These are phyloP conservation scores for Hyaloscypha finlandica DNA, from an alignment of 495 filamentous ascomycete genomes.

Conservation along the genomic window DNA sequence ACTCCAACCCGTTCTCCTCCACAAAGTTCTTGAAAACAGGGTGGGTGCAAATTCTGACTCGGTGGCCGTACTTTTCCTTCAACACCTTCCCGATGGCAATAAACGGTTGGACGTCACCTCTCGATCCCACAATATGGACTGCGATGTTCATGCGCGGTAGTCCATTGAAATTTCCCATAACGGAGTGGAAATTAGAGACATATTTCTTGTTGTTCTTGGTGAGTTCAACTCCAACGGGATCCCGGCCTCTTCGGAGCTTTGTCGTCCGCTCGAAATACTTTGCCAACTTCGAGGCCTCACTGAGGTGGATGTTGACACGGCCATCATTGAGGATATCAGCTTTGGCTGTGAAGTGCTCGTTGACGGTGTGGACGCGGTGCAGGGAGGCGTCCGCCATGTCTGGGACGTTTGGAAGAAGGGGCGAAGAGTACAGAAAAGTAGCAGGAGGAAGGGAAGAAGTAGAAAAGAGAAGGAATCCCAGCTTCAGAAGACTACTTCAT, in stretches of 20 bases:
- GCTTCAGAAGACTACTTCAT: neutral
- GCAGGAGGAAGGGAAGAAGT: neutral
- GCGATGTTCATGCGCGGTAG: constrained; percentile 64
- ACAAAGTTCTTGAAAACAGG: constrained; percentile 70
- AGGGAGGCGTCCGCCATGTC: neutral
- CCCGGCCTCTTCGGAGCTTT: neutral
- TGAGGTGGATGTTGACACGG: constrained; percentile 18
- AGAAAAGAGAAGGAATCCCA: neutral
- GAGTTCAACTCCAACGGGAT: constrained; percentile 12
- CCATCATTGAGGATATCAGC: constrained; percentile 9
- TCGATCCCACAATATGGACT: constrained; percentile 75
- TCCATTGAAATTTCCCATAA: constrained; percentile 19
- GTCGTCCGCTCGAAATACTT: constrained; percentile 17
- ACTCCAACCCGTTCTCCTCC: constrained; percentile 68
- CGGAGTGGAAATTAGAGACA: constrained; percentile 5
- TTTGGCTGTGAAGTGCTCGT: neutral
- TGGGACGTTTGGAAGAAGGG: neutral
- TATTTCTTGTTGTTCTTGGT: constrained; percentile 21
- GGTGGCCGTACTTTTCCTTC: constrained; percentile 63
- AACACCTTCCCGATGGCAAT: constrained; percentile 65
- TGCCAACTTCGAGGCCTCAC: neutral
- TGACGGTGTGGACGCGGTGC: constrained; percentile 1
- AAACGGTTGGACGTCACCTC: constrained; percentile 79
- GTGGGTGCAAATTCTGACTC: constrained; percentile 80
- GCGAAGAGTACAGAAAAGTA: neutral